Conservation (phyloP, 257 asterid species). For the Solanum commersonii region DNA sequence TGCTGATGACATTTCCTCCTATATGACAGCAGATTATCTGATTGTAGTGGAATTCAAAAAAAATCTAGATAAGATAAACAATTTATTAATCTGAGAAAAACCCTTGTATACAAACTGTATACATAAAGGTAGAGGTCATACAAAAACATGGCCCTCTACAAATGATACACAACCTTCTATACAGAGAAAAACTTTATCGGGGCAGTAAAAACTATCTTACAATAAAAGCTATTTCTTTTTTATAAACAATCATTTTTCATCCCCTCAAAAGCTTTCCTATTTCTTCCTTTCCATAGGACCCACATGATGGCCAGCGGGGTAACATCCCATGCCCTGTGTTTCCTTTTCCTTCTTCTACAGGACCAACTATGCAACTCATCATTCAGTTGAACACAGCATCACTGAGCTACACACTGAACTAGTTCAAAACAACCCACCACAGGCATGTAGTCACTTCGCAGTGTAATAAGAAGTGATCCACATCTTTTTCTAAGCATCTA, state of each 20-base stretch:
- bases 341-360: neutral
- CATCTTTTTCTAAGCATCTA: neutral
- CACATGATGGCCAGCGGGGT: neutral
- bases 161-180: neutral
- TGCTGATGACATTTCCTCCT: neutral
- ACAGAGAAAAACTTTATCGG: neutral
- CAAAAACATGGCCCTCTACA: neutral
- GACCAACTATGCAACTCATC: neutral
- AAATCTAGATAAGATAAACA: neutral
- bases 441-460: neutral
- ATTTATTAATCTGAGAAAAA: neutral
- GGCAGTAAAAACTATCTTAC: neutral
- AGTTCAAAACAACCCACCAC: neutral
- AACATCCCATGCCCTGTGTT: neutral
- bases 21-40: neutral
- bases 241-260: neutral
- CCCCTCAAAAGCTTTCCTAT: neutral
- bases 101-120: neutral
- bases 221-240: neutral
- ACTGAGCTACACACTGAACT: neutral
- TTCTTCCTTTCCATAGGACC: neutral
- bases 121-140: neutral
- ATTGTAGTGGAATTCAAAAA: neutral
- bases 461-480: neutral
- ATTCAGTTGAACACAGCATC: neutral